Evolutionary conservation across 345 rosid genomes (phyloP), one percentile per base, ranked within the genome.

Genomic region (Gossypium longicalyx): DNA sequence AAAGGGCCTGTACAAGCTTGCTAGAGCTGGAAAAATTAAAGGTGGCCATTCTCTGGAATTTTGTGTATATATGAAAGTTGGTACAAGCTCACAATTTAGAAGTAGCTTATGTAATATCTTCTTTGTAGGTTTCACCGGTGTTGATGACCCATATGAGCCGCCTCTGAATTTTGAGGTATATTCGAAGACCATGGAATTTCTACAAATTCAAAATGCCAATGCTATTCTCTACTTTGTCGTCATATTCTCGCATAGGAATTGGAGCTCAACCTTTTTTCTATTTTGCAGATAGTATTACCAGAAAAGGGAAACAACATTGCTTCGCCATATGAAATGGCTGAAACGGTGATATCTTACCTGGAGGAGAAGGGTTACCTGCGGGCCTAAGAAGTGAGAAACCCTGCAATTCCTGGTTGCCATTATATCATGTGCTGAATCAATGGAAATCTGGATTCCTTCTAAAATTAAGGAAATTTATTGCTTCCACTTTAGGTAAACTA

Each of bases 1-100:
- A 4, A 92, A 92, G 85, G 96, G 96, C 75, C 80, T 92, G 3
- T 92, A 92, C 89, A 90, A 89, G 86, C 92, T 92, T 74, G 97
- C 96, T 51, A 87, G 97, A 61, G 91, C 96, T 0, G 97, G 97
- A 77, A 92, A 89, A 79, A 88, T 92, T 76, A 90, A 87, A 85
- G 92, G 97, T 89, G 83, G 44, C 2, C 65, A 41, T 59, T 10
- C 23, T 60, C 15, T 70, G 29, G 70, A 3, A 47, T 64, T 73
- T 78, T 9, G 41, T 5, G 5, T 13, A 52, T 67, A 75, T 61
- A 51, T 71, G 11, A 74, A 25, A 15, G 68, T 41, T n/a, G 51
- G 57, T 43, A 51, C 61, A 61, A 25, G 29, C 70, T 69, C 73
- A 70, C 12, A 63, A 45, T 66, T 63, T 29, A 62, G 51, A 6